These are phyloP conservation scores for Vitis rupestris DNA, from an alignment of 164 flowering plant genomes.

Conservation along the genomic window DNA sequence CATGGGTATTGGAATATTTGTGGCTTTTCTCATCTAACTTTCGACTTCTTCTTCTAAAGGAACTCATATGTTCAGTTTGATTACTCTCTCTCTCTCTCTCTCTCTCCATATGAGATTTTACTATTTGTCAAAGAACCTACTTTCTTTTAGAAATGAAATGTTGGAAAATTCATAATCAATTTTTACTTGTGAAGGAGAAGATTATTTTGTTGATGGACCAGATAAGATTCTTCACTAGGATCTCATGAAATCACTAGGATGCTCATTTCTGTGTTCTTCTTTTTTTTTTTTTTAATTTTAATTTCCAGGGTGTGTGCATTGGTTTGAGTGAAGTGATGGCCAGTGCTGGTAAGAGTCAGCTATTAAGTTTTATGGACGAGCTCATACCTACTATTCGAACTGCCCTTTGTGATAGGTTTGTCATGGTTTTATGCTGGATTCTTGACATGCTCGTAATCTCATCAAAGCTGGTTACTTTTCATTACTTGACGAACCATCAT, in stretches of 20 bases:
- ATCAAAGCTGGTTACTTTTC: not conserved
- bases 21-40: not conserved
- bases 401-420: constrained; percentile 98
- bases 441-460: not conserved
- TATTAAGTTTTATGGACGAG: constrained; percentile 88
- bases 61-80: no score
- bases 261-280: no score
- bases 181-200: not conserved
- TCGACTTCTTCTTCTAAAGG: no score
- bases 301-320: constrained; percentile 88
- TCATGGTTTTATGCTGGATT: constrained; percentile 2
- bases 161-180: not conserved
- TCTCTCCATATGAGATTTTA: not conserved
- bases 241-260: no score
- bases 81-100: not conserved
- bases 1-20: not conserved
- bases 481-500: not conserved
- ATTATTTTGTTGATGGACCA: not conserved
- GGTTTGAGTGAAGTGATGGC: constrained; percentile 99
- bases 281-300: not conserved
- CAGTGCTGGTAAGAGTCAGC: constrained; percentile 89
- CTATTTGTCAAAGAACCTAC: not conserved
- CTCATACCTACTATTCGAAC: constrained; percentile 94
- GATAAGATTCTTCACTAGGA: no score
- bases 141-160: not conserved